Base-by-base conservation (phyloP, 83 land plant species). In the Larix sibirica region DNA sequence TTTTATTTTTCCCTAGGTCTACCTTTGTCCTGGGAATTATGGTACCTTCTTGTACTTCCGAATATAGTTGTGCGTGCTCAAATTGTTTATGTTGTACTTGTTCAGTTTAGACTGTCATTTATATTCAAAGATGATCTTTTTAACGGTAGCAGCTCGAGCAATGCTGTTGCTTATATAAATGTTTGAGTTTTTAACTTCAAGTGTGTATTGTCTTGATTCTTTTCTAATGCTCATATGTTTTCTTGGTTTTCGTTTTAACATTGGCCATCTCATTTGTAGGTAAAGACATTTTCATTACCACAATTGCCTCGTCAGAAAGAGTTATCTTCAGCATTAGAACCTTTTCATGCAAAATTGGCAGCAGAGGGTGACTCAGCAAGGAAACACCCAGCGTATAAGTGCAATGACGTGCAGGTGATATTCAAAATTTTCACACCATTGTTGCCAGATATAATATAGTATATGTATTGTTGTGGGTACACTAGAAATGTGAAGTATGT, bases 371-470 rank as follows among this genome's bases (percentile, higher is more conserved):
- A 81, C n/a, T 78, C 86, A 14, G 95, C 96, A 17, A 83, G 82
- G 77, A 93, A 89, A 80, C 97, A 92, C 90, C 99, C 99, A 66
- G 92, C 93, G 7, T 93, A 96, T 81, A 91, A 87, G 82, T 94
- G 92, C 90, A 96, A 58, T 84, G 99, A 95, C 77, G 88, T 80
- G 73, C 99, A 97, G 96, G 99, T 97, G 76, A 28, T 60, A 13
- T 47, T 54, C 58, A 54, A 54, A 54, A 54, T 54, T 54, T 73
- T 10, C 18, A 73, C n/a, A 38, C 54, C 38, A 38, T 73, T 71
- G 40, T 44, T n/a, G 47, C 23, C 77, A 16, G 16, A 74, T 14
- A 23, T n/a, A 21, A 21, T 74, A 12, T 44, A 9, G 56, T 74
- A 56, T 28, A 31, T 31, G 4, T 67, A 67, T 67, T 4, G 6